Evolutionary conservation across 2,329 filamentous ascomycete genomes (phyloP), one percentile per base, ranked within the genome.

Genomic region (Stemphylium beticola): DNA sequence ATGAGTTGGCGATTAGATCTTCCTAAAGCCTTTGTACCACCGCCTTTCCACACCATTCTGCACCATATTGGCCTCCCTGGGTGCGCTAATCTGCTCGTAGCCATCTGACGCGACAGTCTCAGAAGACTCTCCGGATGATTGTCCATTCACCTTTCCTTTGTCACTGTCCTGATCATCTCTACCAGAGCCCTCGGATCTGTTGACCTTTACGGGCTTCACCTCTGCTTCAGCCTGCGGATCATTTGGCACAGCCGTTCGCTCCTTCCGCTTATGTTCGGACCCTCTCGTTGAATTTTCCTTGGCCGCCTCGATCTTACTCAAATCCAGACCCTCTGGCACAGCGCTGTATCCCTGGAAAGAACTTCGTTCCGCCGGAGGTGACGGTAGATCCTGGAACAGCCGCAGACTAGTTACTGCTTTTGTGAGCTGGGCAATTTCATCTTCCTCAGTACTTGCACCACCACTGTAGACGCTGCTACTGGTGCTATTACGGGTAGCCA

Each of bases 1-100:
- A 1, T 12, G 7, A n/a, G 1, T n/a, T 33, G 4, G n/a, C 9
- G 26, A 10, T 36, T 12, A 50, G 4, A 22, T 22, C 10, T 31
- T 50, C 2, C 53, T 50, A 33, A 61, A 57, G 6, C 45, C 51
- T 32, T 48, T 57, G n/a, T 59, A 62, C 60, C 60, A 58, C 47
- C 52, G 58, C 34, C 47, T 55, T 17, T 22, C 48, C 10, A 17
- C 31, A 5, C 55, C 57, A 33, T 59, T 62, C 2, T 53, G 45
- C 15, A 56, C 60, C 10, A 32, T 20, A 8, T 29, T 29, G 3
- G 24, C 26, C 5, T 26, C 15, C 12, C 14, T 17, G n/a, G 49
- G 42, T 10, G 22, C 38, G 3, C 29, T 40, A 15, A 61, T 15
- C 4, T 4, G 33, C 18, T 62, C 60, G 4, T 57, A 55, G 1